A percentile compares a stretch with the other conserved stretches of the same genome.
Conservation (phyloP, 2,329 filamentous ascomycete genomes). For the Lachnellula occidentalis region DNA sequence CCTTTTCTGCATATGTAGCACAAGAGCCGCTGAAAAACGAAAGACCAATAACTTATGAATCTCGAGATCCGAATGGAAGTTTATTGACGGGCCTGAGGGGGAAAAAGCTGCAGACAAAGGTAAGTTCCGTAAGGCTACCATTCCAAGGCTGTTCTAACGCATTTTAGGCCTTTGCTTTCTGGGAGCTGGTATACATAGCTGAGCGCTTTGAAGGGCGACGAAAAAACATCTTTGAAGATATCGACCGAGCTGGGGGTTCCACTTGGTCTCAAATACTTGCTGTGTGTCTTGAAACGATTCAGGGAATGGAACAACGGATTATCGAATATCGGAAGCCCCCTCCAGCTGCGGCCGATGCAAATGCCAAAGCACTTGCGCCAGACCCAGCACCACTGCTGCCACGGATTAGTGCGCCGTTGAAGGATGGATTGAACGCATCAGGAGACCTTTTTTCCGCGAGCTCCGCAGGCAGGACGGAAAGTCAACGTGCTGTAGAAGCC, state of each 20-base stretch:
- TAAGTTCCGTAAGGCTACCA: constrained; percentile 33
- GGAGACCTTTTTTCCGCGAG: constrained; percentile 26
- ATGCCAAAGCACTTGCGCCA: constrained; percentile 25
- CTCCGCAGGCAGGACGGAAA: constrained; percentile 13
- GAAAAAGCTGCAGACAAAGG: constrained; percentile 72
- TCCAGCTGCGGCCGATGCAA: constrained; percentile 14
- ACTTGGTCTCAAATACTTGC: constrained; percentile 76
- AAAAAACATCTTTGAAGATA: constrained; percentile 78
- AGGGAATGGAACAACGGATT: constrained; percentile 62
- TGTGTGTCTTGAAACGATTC: constrained; percentile 64
- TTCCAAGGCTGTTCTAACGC: constrained; percentile 13
- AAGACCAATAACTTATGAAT: constrained; percentile 76
- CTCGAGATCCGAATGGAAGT: constrained; percentile 88
- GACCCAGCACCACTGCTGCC: constrained; percentile 21
- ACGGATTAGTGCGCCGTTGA: constrained; percentile 23
- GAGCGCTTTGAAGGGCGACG: constrained; percentile 65
- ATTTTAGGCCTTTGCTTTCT: constrained; percentile 73
- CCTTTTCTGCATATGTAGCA: constrained; percentile 76
- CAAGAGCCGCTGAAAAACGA: constrained; percentile 78
- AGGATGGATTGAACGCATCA: constrained; percentile 19
- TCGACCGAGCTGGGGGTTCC: constrained; percentile 73
- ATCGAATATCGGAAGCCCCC: constrained; percentile 46
- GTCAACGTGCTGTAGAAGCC: constrained; percentile 14
- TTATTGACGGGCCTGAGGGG: constrained; percentile 77
- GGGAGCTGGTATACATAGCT: constrained; percentile 81